Evolutionary conservation across 345 rosid genomes (phyloP).

Genomic region (Arabidopsis arenosa): DNA sequence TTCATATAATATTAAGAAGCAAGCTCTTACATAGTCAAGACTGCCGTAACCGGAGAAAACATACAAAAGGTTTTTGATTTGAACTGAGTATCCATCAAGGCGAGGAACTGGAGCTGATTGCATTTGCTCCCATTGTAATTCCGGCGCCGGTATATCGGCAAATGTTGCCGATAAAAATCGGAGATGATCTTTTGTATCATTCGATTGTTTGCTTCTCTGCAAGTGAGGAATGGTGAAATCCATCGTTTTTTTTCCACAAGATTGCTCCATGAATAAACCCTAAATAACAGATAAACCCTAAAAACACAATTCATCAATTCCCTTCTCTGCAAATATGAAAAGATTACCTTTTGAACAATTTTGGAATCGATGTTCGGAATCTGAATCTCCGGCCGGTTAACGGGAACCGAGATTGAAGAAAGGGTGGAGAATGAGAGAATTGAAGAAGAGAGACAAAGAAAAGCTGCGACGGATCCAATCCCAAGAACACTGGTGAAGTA

Average conservation of each 20-base stretch:
- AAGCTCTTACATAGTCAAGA: conserved; percentile 59
- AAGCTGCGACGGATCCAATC: conserved; percentile 49
- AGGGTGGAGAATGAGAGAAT: conserved; percentile 24
- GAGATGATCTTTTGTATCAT: conserved; percentile 24
- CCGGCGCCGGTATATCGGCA: conserved; percentile 80
- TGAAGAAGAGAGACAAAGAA: conserved; percentile 49
- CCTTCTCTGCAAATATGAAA: no score
- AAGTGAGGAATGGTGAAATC: conserved; percentile 10
- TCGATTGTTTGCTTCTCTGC: conserved; percentile 46
- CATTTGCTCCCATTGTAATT: conserved; percentile 78
- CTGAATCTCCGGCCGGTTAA: conserved; percentile 43
- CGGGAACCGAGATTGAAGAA: conserved; percentile 53
- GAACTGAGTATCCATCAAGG: conserved; percentile 77
- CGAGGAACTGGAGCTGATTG: conserved; percentile 87
- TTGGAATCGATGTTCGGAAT: conserved; percentile 23
- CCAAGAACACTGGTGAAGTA: conserved; percentile 50
- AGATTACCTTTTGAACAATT: conserved; percentile 44
- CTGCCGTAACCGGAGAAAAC: conserved; percentile 75
- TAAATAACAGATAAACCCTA: background rate
- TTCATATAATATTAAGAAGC: background rate
- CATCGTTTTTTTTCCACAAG: background rate
- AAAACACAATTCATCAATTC: background rate
- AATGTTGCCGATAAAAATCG: conserved; percentile 61
- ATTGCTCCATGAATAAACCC: background rate
- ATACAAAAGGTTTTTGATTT: conserved; percentile 69